Conservation (phyloP, 208 protist species). For the Blastocrithidia nonstop region DNA sequence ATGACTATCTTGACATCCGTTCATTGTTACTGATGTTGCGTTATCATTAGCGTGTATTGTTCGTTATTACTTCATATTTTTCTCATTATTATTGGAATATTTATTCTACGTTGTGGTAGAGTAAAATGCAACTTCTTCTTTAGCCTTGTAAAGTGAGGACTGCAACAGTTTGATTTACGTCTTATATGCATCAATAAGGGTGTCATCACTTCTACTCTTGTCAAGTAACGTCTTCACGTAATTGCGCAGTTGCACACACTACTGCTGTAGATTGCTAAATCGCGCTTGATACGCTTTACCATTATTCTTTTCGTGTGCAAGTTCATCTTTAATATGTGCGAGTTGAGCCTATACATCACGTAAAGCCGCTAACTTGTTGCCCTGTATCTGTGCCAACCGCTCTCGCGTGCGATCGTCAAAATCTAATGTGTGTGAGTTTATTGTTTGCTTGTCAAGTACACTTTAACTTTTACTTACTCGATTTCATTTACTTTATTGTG, state of each 20-base stretch:
- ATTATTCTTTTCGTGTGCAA: slow-evolving; percentile 19
- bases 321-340: slow-evolving; percentile 5
- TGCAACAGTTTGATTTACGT: slow-evolving; percentile 24
- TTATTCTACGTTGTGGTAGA: too few species aligned
- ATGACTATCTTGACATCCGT: too few species aligned
- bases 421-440: too few species aligned
- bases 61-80: too few species aligned
- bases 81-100: too few species aligned
- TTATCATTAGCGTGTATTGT: too few species aligned
- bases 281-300: slow-evolving; percentile 33
- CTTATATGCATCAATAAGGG: slow-evolving; percentile 49
- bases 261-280: slow-evolving; percentile 26
- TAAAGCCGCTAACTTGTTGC: slow-evolving; percentile 17
- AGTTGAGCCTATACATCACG: slow-evolving; percentile 26
- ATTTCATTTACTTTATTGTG: too few species aligned
- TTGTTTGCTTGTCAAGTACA: too few species aligned
- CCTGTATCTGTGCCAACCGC: slow-evolving; percentile 18
- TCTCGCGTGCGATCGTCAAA: slow-evolving; percentile 42
- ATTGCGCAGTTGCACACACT: slow-evolving; percentile 36
- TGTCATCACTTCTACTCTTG: slow-evolving; percentile 58
- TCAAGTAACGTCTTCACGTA: slow-evolving; percentile 38
- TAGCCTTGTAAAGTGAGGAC: slow-evolving; percentile 6
- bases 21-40: too few species aligned
- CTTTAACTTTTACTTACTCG: too few species aligned
- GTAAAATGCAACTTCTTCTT: too few species aligned